phyloP scores from a whole-genome alignment of 257 asterid genomes.

The Paraleonurus japonicus region DNA sequence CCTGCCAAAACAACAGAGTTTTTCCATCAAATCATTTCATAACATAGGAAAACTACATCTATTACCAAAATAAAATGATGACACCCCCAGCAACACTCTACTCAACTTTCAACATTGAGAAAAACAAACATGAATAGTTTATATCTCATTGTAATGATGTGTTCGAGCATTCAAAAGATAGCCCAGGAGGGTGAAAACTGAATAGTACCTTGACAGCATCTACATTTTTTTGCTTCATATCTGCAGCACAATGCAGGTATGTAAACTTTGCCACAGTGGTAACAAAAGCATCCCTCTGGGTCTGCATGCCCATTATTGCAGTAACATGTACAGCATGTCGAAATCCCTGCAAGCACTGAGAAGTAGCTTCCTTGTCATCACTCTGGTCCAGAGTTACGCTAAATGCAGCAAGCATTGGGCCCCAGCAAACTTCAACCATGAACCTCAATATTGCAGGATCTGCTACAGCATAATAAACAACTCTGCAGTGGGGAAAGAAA shows the following conservation, averaged over 20 bases:
- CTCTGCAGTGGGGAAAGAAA: conserved; percentile 48
- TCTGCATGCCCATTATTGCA: conserved; percentile 93
- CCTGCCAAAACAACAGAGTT: conserved; percentile 47
- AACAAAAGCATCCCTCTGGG: conserved; percentile 97
- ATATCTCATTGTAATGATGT: conserved; percentile 7
- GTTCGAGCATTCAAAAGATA: background rate
- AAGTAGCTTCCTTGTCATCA: conserved; percentile 90
- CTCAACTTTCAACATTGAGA: conserved; percentile 8
- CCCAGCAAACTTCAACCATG: conserved; percentile 99
- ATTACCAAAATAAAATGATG: conserved; percentile 16
- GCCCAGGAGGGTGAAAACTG: conserved; percentile 18
- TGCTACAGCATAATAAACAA: conserved; percentile 69
- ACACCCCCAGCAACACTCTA: conserved; percentile 8
- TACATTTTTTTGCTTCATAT: conserved; percentile 97
- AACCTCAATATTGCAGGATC: conserved; percentile 91
- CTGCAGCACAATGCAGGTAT: conserved; percentile 97
- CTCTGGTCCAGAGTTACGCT: conserved; percentile 97
- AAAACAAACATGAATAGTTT: conserved; percentile 14
- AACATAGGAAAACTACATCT: background rate
- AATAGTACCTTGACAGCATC: conserved; percentile 88
- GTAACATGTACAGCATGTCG: conserved; percentile 96
- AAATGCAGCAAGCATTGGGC: conserved; percentile 98
- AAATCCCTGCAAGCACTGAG: conserved; percentile 88
- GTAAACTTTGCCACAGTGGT: conserved; percentile 98
- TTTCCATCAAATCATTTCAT: conserved; percentile 12